These are phyloP conservation scores for Trametes cinnabarina DNA, from an alignment of 768 basidiomycete genomes.

Conservation along the genomic window DNA sequence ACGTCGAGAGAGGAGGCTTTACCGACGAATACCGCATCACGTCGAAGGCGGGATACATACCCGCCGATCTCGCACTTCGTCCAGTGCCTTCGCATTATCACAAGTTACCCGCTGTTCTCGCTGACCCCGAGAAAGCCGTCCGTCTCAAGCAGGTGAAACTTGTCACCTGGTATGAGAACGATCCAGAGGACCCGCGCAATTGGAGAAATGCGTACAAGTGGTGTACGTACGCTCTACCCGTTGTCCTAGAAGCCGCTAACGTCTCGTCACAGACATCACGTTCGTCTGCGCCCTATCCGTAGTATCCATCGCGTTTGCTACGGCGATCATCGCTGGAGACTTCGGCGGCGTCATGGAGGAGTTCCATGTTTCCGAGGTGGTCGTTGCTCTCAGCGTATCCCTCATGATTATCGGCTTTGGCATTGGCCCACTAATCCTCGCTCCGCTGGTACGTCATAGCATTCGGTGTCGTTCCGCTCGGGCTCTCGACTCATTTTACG, in stretches of 20 bases:
- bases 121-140: slow-evolving; percentile 36
- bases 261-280: slow-evolving; percentile 28
- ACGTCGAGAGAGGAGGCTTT: slow-evolving; percentile 25
- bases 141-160: slow-evolving; percentile 32
- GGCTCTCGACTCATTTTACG: no score
- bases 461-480: slow-evolving; percentile 16
- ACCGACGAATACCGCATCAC: slow-evolving; percentile 35
- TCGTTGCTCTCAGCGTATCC: slow-evolving; percentile 34
- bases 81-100: slow-evolving; percentile 28
- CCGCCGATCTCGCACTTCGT: slow-evolving; percentile 29
- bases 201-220: slow-evolving; percentile 33
- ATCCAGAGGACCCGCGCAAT: slow-evolving; percentile 41
- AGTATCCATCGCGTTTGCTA: slow-evolving; percentile 37
- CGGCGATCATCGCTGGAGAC: slow-evolving; percentile 38
- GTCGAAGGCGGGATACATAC: slow-evolving; percentile 30
- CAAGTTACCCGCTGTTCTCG: slow-evolving; percentile 17
- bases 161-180: slow-evolving; percentile 37
- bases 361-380: slow-evolving; percentile 34
- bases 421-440: slow-evolving; percentile 32
- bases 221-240: slow-evolving; percentile 27
- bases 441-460: slow-evolving; percentile 23
- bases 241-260: neutral
- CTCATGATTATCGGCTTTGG: slow-evolving; percentile 40
- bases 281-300: slow-evolving; percentile 32
- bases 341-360: slow-evolving; percentile 33